Base-by-base conservation (phyloP, 1,139 yeast species). In the Lipomyces yarrowii region DNA sequence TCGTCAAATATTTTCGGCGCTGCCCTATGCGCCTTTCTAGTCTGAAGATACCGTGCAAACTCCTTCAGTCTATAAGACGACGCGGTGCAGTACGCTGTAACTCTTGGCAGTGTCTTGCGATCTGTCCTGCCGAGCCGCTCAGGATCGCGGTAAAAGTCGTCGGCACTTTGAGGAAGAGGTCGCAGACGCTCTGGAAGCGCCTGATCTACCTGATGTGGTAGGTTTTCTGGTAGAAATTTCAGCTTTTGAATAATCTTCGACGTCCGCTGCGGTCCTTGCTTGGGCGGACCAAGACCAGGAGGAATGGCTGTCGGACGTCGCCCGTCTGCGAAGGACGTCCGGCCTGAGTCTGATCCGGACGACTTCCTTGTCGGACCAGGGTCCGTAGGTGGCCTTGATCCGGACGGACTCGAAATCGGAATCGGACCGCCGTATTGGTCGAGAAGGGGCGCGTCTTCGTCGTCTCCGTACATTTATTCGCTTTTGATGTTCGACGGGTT, bases 31-130 rank as follows among this genome's bases (percentile, higher is more conserved):
- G 91, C 80, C 73, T 87, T 90, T 26, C 93, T 83, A 62, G 91
- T 96, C 72, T 89, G 87, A 63, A 94, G 79, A 92, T 97, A 94
- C 72, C 96, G 81, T 65, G 89, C 82, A 57, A 94, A 79, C 63
- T 93, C 98, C 72, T 89, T 86, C 96, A 94, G 90, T 71, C 86
- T 87, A 75, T 92, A 94, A 32, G 96, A 87, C 51, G 97, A 94
- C 56, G 98, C 92, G 0, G 98, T 93, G 78, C 98, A 93, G 76
- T 92, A 94, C 0, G 97, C 97, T 0, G 98, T 93, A 1, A 93
- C 98, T 72, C 99, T 81, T 0, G 99, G 96, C 57, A 80, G 72
- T 72, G 77, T 69, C 18, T 78, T 75, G 68, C 99, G 82, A 75
- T 94, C 98, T 71, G 90, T 90, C 74, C 92, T 93, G 6, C 98